These are phyloP conservation scores for Ceratorhiza oryzae-sativae DNA, from an alignment of 1,284 basidiomycete species.

Conservation along the genomic window DNA sequence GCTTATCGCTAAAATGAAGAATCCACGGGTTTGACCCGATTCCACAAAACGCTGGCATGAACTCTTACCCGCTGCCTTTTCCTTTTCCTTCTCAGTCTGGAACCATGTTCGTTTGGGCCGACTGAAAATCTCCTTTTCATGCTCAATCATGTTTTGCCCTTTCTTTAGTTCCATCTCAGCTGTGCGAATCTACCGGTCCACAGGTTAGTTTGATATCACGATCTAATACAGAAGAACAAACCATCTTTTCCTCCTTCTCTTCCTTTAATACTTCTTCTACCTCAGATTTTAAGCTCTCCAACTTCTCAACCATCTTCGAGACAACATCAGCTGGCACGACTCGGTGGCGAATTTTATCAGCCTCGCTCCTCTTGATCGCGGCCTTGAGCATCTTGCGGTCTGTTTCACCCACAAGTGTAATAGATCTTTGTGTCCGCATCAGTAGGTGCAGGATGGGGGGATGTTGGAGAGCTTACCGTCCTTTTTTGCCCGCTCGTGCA, in stretches of 20 bases:
- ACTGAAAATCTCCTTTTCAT: conserved; percentile 93
- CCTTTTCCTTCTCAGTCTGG: conserved; percentile 87
- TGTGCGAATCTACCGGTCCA: conserved; percentile 67
- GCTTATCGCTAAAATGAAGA: conserved; percentile 62
- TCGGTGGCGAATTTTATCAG: conserved; percentile 89
- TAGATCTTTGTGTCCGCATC: conserved; percentile 64
- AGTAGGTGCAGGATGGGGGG: too few relatives aligned
- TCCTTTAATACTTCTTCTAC: conserved; percentile 85
- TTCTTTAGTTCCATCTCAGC: conserved; percentile 98
- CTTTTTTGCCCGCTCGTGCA: conserved; percentile 91
- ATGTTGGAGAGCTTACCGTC: conserved; percentile 79
- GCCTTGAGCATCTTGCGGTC: conserved; percentile 97
- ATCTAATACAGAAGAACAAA: conserved; percentile 49
- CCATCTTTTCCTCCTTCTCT: conserved; percentile 95
- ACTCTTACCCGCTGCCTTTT: conserved; percentile 73
- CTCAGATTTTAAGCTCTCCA: conserved; percentile 80
- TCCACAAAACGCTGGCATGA: background rate
- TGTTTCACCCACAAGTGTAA: conserved; percentile 94
- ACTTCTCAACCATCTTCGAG: conserved; percentile 70
- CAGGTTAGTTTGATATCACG: background rate
- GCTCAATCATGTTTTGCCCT: conserved; percentile 94
- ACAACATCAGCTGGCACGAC: conserved; percentile 85
- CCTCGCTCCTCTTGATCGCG: conserved; percentile 87
- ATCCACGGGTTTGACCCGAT: background rate
- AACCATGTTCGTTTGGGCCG: conserved; percentile 98